Percentiles rank a stretch among this genome's conserved stretches.
These are phyloP conservation scores for Penicillium flavigenum DNA, from an alignment of 495 filamentous ascomycete genomes.

Conservation along the genomic window DNA sequence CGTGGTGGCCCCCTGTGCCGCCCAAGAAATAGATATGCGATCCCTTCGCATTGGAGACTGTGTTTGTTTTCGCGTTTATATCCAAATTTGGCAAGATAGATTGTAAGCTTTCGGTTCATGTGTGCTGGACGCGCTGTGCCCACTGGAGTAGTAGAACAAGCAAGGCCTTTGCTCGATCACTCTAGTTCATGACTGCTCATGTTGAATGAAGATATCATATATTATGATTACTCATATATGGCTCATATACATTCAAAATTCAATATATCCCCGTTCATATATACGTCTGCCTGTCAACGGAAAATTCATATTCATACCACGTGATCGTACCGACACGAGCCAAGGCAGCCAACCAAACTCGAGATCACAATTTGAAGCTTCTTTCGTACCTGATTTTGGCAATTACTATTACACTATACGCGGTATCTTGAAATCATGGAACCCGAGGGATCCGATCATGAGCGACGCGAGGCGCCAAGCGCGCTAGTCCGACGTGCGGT, in stretches of 20 bases:
- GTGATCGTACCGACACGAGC: conserved; percentile 2
- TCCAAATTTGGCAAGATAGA: conserved; percentile 16
- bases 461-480: conserved; percentile 22
- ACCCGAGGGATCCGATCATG: conserved; percentile 37
- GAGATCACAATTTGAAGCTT: conserved; percentile 2
- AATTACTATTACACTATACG: neutral
- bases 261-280: neutral
- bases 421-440: conserved; percentile 27
- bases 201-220: conserved; percentile 19
- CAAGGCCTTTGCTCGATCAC: conserved; percentile 4
- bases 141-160: conserved; percentile 7
- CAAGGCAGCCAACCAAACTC: conserved; percentile 5
- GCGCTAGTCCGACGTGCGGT: conserved; percentile 33
- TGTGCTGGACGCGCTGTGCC: conserved; percentile 27
- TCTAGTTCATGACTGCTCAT: conserved; percentile 15
- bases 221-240: neutral
- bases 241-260: neutral
- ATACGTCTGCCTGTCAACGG: neutral
- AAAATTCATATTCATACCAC: conserved; percentile 1
- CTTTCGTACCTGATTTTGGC: neutral
- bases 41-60: neutral
- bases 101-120: conserved; percentile 14
- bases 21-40: conserved; percentile 28
- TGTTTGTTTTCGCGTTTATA: neutral
- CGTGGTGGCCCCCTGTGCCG: conserved; percentile 57